Percentiles rank a stretch among this genome's conserved stretches.
Evolutionary conservation across 164 flowering plant genomes (phyloP).

Genomic region (Aristolochia californica): DNA sequence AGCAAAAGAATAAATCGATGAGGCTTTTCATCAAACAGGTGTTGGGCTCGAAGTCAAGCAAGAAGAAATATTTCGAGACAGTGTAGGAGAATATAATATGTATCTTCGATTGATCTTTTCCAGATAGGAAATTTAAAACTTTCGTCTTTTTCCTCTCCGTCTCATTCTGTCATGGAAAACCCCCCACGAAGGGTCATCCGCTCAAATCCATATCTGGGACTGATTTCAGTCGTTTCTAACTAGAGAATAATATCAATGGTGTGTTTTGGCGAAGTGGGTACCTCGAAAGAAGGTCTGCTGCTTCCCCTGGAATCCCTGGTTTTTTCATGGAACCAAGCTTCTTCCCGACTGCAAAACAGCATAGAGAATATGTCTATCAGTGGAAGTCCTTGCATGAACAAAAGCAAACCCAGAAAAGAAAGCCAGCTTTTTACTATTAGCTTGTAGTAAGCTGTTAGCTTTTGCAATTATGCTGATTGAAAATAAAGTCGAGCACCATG

Average conservation of each 20-base stretch:
- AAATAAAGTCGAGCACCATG: slow-evolving; percentile 46
- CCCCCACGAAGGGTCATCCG: too few relatives aligned
- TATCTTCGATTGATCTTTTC: too few relatives aligned
- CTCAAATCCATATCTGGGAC: too few relatives aligned
- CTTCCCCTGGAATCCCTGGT: slow-evolving; percentile 43
- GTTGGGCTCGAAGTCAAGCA: neutral
- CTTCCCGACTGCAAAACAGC: slow-evolving; percentile 59
- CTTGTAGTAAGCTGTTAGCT: slow-evolving; percentile 16
- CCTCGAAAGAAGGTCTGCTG: slow-evolving; percentile 59
- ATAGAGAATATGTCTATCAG: slow-evolving; percentile 43
- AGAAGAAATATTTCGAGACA: neutral
- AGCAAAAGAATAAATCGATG: neutral
- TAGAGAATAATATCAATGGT: too few relatives aligned
- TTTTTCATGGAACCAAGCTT: slow-evolving; percentile 79
- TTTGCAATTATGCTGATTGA: slow-evolving; percentile 22
- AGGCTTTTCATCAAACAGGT: neutral
- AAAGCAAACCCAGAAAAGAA: slow-evolving; percentile 33
- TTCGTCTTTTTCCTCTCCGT: too few relatives aligned
- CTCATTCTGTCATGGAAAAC: too few relatives aligned
- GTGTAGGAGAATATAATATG: too few relatives aligned
- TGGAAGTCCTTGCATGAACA: slow-evolving; percentile 51
- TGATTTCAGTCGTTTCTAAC: too few relatives aligned
- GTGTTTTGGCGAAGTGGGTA: slow-evolving; percentile 16
- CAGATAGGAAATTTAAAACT: too few relatives aligned
- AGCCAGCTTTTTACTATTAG: slow-evolving; percentile 23